Evolutionary conservation across 192 early-diverging fungal species (phyloP).

Genomic region (Entomortierella lignicola): DNA sequence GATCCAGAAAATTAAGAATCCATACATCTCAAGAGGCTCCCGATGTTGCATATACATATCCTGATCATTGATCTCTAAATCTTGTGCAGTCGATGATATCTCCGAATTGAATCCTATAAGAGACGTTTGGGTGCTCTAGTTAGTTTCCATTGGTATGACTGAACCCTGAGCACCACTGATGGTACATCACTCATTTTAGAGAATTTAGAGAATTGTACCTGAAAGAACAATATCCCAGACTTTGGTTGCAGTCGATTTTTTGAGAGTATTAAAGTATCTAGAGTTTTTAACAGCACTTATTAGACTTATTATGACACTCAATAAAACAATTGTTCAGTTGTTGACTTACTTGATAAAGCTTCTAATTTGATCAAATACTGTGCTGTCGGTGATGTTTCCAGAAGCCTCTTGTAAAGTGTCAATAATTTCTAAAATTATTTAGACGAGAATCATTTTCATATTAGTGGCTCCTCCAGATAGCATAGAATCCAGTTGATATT

Average conservation of each 20-base stretch:
- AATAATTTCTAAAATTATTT: conserved; percentile 52
- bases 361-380: conserved; percentile 69
- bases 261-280: conserved; percentile 45
- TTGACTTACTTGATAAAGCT: conserved; percentile 77
- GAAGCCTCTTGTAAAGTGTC: conserved; percentile 58
- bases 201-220: conserved; percentile 31
- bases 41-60: conserved; percentile 77
- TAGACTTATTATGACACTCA: too few relatives aligned
- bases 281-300: neutral
- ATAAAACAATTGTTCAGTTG: neutral
- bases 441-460: neutral
- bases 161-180: too few relatives aligned
- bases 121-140: neutral
- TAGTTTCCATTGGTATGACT: neutral
- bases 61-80: conserved; percentile 74
- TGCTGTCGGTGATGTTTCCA: conserved; percentile 55
- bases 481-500: too few relatives aligned
- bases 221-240: conserved; percentile 53
- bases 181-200: too few relatives aligned
- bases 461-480: too few relatives aligned
- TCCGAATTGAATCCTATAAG: conserved; percentile 73
- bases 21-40: conserved; percentile 81
- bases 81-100: conserved; percentile 67
- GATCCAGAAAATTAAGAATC: conserved; percentile 87
- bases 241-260: conserved; percentile 41